Conservation (phyloP, 2,329 filamentous ascomycete species). For the Geosmithia flava region DNA sequence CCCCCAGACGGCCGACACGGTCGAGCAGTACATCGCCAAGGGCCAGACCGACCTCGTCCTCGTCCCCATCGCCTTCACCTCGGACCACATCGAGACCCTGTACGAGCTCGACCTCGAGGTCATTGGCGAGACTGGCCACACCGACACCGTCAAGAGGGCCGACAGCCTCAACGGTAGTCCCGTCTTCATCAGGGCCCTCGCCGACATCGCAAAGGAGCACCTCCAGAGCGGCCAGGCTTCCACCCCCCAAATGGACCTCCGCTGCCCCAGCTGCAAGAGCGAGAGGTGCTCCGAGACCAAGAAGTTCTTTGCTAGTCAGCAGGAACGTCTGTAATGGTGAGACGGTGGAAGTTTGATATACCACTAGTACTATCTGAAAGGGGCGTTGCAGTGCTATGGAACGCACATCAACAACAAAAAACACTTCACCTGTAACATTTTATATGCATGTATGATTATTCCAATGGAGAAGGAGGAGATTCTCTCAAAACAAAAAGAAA, state of each 20-base stretch:
- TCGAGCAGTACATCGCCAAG: conserved; percentile 79
- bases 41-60: conserved; percentile 85
- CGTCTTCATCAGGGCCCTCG: conserved; percentile 81
- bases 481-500: not conserved
- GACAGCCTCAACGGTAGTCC: conserved; percentile 87
- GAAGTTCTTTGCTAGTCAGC: conserved; percentile 45
- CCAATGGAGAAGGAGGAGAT: not conserved
- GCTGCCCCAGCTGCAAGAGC: conserved; percentile 89
- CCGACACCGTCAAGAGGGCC: conserved; percentile 73
- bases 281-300: conserved; percentile 74
- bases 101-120: conserved; percentile 92
- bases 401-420: not conserved
- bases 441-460: not conserved
- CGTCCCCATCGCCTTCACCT: conserved; percentile 94
- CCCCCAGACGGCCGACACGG: conserved; percentile 80
- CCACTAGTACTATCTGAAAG: too few species aligned
- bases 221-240: conserved; percentile 55
- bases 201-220: conserved; percentile 75
- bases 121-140: conserved; percentile 71
- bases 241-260: conserved; percentile 75
- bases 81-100: conserved; percentile 96
- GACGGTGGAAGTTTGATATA: not conserved
- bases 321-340: conserved; percentile 11
- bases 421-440: not conserved
- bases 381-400: too few species aligned